phyloP scores from a whole-genome alignment of 108 stramenopile genomes.

The Poteriospumella lacustris region DNA sequence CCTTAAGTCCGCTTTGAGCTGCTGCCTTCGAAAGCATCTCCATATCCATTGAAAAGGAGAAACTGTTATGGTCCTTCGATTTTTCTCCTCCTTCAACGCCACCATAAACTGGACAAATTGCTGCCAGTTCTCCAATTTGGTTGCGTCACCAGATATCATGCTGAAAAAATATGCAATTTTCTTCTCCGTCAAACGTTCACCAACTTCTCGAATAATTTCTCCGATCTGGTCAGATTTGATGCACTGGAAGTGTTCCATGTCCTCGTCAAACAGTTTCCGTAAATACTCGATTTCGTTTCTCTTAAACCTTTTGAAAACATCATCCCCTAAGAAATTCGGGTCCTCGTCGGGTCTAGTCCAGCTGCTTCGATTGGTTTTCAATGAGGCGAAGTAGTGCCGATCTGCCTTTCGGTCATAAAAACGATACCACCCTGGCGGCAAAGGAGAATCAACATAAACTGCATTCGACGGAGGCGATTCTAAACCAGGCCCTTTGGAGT shows the following conservation, averaged over 20 bases:
- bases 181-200: background rate
- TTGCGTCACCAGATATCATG: background rate
- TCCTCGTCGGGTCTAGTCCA: background rate
- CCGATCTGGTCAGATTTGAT: background rate
- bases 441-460: background rate
- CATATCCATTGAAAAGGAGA: background rate
- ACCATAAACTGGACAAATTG: background rate
- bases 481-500: background rate
- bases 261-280: background rate
- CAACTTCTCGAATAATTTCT: slow-evolving; percentile 13
- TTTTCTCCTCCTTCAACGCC: background rate
- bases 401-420: background rate
- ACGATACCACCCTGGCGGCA: slow-evolving; percentile 1
- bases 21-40: background rate
- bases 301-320: background rate
- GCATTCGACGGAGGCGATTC: background rate
- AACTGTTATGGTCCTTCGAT: background rate
- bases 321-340: background rate
- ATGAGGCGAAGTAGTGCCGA: background rate
- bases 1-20: background rate
- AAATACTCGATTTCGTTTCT: background rate
- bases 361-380: background rate
- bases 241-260: background rate
- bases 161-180: background rate
- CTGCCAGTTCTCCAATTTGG: background rate